phyloP scores from a whole-genome alignment of 257 asterid species.

The Cruciata laevipes region DNA sequence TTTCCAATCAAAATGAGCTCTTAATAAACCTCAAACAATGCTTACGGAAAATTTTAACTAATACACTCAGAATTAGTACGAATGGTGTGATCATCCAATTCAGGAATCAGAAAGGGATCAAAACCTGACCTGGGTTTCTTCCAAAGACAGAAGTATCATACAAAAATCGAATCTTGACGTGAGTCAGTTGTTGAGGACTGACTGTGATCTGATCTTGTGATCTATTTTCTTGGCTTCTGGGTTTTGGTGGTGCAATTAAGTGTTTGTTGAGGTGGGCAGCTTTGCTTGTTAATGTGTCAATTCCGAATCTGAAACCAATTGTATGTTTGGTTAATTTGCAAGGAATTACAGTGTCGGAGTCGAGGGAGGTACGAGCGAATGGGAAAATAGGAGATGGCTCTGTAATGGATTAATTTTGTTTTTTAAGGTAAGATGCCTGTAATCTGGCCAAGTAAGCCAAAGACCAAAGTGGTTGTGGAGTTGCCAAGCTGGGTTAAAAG shows the following conservation, averaged over 20 bases:
- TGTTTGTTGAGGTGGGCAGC: constrained; percentile 13
- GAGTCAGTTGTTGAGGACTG: neutral
- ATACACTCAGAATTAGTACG: neutral
- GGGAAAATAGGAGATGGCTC: neutral
- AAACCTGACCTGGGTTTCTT: constrained; percentile 15
- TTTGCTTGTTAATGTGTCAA: neutral
- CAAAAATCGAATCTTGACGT: constrained; percentile 8
- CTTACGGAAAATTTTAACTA: neutral
- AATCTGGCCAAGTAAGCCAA: neutral
- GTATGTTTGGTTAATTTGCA: constrained; percentile 8
- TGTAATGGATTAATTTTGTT: no score
- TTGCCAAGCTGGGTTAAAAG: neutral
- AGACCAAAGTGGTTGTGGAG: neutral
- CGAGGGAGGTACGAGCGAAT: neutral
- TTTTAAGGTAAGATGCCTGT: no score
- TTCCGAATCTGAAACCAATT: constrained; percentile 11
- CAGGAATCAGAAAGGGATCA: neutral
- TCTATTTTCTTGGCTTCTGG: neutral
- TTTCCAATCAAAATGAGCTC: constrained; percentile 7
- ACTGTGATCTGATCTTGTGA: constrained; percentile 13
- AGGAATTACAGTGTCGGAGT: constrained; percentile 1
- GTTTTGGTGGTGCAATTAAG: neutral
- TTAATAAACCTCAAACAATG: constrained; percentile 5
- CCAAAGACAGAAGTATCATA: neutral
- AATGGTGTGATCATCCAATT: neutral